Evolutionary conservation across 805 yeast genomes (phyloP), one percentile per base, ranked within the genome.

Genomic region (Saturnispora quitensis): DNA sequence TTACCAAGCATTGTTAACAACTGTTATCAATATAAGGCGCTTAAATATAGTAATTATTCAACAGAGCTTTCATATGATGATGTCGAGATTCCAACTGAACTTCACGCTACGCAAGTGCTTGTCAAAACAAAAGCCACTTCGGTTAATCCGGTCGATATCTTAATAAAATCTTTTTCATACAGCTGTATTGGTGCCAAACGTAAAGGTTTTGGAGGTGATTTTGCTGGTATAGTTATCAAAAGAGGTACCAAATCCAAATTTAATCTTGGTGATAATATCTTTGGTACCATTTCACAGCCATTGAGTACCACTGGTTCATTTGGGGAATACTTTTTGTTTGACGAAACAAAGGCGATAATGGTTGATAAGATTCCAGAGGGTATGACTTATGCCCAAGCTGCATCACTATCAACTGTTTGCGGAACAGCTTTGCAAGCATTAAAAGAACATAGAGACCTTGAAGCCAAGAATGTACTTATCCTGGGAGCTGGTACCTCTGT

Each of bases 401-500:
- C 86, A 2, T 76, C 87, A 1, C 75, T 77, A 67, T 85, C 88
- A 0, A 65, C 83, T 56, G 82, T 78, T 0, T 78, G 75, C 56
- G 79, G 80, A 18, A 83, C 95, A 3, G 90, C 91, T 0, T 72
- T 61, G 56, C 57, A 51, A 35, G 57, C 52, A 25, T 60, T 46
- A 20, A 48, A 48, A 3, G 38, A 48, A 38, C 51, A 53, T 35
- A 15, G 10, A 2, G 18, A 48, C 63, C 49, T 55, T 10, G 24
- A 72, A 12, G 69, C 70, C 10, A 69, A 71, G 9, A 75, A 73
- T 53, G 77, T 84, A 4, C 70, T 86, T 47, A 73, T 87, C 20
- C 68, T 85, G 45, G 96, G 96, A 36, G 91, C 85, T 27, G 81
- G 85, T 7, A 81, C 95, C 1, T 68, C 82, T 15, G 89, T 84